These are phyloP conservation scores for Chalciporus piperatus DNA, from an alignment of 768 basidiomycete species.

Conservation along the genomic window DNA sequence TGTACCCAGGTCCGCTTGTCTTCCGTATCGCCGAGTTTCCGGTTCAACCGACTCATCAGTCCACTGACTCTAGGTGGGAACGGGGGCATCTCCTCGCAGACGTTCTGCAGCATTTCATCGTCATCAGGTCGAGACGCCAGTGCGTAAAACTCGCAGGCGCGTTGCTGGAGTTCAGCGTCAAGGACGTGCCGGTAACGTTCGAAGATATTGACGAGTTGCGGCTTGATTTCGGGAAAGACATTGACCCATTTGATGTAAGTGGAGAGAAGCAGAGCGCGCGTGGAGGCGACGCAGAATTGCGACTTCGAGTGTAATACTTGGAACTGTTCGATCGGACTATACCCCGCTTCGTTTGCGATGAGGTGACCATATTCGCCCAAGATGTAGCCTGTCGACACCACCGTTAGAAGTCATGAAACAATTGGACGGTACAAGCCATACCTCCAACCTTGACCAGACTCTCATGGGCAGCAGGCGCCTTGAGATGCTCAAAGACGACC, in stretches of 20 bases:
- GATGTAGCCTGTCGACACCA: slow-evolving; percentile 70
- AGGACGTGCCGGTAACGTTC: slow-evolving; percentile 97
- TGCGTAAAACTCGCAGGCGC: slow-evolving; percentile 96
- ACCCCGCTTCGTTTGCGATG: slow-evolving; percentile 91
- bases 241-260: slow-evolving; percentile 99
- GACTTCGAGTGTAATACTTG: slow-evolving; percentile 91
- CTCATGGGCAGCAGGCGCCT: slow-evolving; percentile 82
- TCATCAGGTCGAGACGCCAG: slow-evolving; percentile 82
- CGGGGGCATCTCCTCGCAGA: slow-evolving; percentile 99
- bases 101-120: slow-evolving; percentile 88
- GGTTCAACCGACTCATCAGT: slow-evolving; percentile 80
- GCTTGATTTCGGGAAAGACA: slow-evolving; percentile 97
- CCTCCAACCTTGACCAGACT: slow-evolving; percentile 96
- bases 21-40: slow-evolving; percentile 88
- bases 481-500: slow-evolving; percentile 87
- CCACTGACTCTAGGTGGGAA: slow-evolving; percentile 95
- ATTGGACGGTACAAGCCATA: slow-evolving; percentile 32
- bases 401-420: slow-evolving; percentile 10
- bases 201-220: slow-evolving; percentile 90
- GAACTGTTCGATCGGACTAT: slow-evolving; percentile 94
- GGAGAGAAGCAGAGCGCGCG: slow-evolving; percentile 87
- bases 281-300: slow-evolving; percentile 89
- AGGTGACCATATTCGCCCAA: slow-evolving; percentile 98
- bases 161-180: slow-evolving; percentile 95
- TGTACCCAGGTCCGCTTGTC: slow-evolving; percentile 96